These are phyloP conservation scores for Colletotrichum cuscutae DNA, from an alignment of 2,329 filamentous ascomycete genomes.

Conservation along the genomic window DNA sequence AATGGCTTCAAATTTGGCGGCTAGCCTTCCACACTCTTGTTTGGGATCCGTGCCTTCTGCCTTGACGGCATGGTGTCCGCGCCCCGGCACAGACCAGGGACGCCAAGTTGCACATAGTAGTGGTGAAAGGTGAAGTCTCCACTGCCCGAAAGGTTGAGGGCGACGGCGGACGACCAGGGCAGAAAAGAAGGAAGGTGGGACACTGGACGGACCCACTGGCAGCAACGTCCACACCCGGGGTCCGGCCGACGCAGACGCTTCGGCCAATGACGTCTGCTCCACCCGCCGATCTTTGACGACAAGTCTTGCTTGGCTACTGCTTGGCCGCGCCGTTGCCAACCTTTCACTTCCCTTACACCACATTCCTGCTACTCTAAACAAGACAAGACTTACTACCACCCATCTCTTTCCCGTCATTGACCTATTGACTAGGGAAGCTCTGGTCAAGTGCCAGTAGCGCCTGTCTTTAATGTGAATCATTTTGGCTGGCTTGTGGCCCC, in stretches of 20 bases:
- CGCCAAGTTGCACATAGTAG: too few relatives aligned
- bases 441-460: conserved; percentile 25
- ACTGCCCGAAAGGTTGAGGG: background rate
- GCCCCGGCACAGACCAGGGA: background rate
- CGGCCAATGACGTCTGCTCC: conserved; percentile 35
- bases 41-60: conserved; percentile 2
- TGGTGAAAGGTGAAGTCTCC: too few relatives aligned
- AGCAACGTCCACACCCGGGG: conserved; percentile 22
- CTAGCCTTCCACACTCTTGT: background rate
- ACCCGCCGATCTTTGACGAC: conserved; percentile 35
- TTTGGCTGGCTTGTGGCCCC: conserved; percentile 10
- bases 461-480: background rate
- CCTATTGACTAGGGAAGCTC: background rate
- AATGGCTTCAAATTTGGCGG: conserved; percentile 24
- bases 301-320: conserved; percentile 28
- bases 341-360: background rate
- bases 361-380: background rate
- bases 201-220: conserved; percentile 1
- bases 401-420: background rate
- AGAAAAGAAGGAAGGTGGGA: background rate
- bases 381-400: conserved; percentile 6
- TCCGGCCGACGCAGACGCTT: conserved; percentile 29
- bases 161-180: background rate
- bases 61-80: background rate
- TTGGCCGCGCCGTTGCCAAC: conserved; percentile 26